These are phyloP conservation scores for Fusarium oxysporum DNA, from an alignment of 2,329 filamentous ascomycete genomes.

Conservation along the genomic window DNA sequence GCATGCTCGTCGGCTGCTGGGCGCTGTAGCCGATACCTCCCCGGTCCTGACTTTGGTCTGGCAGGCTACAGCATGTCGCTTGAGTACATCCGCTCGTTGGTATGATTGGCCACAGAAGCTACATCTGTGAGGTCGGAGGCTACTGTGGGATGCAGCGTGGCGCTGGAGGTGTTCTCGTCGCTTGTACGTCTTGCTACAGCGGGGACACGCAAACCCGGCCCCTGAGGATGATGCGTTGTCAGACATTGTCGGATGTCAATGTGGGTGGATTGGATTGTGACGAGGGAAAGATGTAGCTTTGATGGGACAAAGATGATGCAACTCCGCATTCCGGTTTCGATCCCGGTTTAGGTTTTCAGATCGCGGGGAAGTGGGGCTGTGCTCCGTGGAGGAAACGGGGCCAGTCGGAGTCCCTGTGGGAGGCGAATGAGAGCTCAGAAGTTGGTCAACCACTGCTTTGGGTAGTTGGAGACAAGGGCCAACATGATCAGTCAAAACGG, in stretches of 20 bases:
- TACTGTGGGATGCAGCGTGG: not conserved
- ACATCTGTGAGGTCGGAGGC: not conserved
- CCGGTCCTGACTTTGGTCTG: not conserved
- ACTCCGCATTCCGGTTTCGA: not conserved
- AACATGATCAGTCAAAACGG: not conserved
- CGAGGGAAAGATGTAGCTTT: not conserved
- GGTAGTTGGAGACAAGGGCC: not conserved
- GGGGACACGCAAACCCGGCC: not conserved
- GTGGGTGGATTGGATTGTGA: not conserved
- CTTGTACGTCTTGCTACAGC: not conserved
- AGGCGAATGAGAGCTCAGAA: not conserved
- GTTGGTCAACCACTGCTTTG: not conserved
- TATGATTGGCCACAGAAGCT: not conserved
- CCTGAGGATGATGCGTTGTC: not conserved
- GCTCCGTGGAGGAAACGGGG: not conserved
- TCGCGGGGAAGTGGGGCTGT: conserved; percentile 5
- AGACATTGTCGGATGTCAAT: not conserved
- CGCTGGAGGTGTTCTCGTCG: conserved; percentile 4
- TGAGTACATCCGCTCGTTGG: not conserved
- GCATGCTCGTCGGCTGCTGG: not conserved
- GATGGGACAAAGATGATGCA: not conserved
- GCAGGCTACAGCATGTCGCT: not conserved
- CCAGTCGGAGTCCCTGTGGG: conserved; percentile 9
- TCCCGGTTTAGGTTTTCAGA: not conserved
- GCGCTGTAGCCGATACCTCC: rapidly evolving